Conservation (phyloP, 177 flowering plant genomes). For the Telopea speciosissima region DNA sequence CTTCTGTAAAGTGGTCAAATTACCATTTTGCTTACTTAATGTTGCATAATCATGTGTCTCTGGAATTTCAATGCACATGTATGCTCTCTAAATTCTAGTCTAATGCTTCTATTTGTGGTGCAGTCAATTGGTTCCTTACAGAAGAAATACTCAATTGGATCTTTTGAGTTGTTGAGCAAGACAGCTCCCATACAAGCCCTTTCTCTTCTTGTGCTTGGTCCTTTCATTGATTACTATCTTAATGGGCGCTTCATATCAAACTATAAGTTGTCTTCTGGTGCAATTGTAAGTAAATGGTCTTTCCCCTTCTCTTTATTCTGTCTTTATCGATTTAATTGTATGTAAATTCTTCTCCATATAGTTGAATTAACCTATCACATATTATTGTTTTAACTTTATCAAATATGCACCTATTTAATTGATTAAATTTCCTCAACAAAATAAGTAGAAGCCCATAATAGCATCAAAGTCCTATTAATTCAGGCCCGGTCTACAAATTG, state of each 20-base stretch:
- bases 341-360: neutral
- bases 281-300: conserved; percentile 43
- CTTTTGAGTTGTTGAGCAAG: conserved; percentile 89
- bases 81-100: conserved; percentile 5
- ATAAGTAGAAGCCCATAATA: no score
- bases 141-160: conserved; percentile 88
- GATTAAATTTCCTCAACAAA: no score
- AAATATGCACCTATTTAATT: no score
- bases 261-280: conserved; percentile 64
- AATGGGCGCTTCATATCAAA: conserved; percentile 46
- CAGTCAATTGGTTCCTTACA: conserved; percentile 95
- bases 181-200: conserved; percentile 93
- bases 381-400: no score
- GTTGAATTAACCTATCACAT: no score
- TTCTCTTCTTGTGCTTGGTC: conserved; percentile 81
- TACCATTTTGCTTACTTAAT: neutral
- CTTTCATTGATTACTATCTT: conserved; percentile 72
- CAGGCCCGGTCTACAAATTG: no score
- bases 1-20: neutral
- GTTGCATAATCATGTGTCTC: neutral
- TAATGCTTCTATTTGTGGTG: conserved; percentile 8
- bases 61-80: neutral
- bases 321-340: neutral
- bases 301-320: neutral
- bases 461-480: no score